phyloP scores from a whole-genome alignment of 345 rosid species.

The Laguncularia racemosa region DNA sequence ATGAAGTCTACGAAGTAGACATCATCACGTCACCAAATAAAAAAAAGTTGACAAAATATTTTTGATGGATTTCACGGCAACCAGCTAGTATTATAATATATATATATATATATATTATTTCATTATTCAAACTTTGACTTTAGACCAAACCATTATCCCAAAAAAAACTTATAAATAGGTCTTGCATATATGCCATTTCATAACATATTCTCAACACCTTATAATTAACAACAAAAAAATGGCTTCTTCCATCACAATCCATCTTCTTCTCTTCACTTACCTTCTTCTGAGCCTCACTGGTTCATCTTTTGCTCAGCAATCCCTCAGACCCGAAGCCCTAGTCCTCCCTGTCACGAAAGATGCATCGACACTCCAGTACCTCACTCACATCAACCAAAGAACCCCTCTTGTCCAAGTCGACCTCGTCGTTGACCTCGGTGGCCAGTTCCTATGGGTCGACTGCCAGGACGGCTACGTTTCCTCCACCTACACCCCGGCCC shows the following conservation, averaged over 20 bases:
- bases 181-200: neutral
- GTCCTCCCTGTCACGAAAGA: constrained; percentile 55
- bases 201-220: neutral
- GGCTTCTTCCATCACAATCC: constrained; percentile 5
- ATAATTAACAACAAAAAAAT: neutral
- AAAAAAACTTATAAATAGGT: constrained; percentile 4
- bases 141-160: neutral
- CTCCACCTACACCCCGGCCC: constrained; percentile 40
- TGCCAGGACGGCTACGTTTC: constrained; percentile 48
- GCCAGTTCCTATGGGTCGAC: constrained; percentile 56
- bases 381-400: constrained; percentile 44
- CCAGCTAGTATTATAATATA: too few relatives aligned
- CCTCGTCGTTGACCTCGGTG: constrained; percentile 63
- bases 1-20: too few relatives aligned
- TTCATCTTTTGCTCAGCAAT: constrained; percentile 28
- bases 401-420: constrained; percentile 42
- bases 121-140: too few relatives aligned
- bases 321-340: constrained; percentile 62
- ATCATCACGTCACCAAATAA: too few relatives aligned
- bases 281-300: constrained; percentile 8
- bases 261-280: constrained; percentile 7
- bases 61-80: too few relatives aligned
- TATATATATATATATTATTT: too few relatives aligned
- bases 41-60: too few relatives aligned
- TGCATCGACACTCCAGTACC: constrained; percentile 49